These are phyloP conservation scores for Trametes coccinea DNA, from an alignment of 768 basidiomycete species.

Conservation along the genomic window DNA sequence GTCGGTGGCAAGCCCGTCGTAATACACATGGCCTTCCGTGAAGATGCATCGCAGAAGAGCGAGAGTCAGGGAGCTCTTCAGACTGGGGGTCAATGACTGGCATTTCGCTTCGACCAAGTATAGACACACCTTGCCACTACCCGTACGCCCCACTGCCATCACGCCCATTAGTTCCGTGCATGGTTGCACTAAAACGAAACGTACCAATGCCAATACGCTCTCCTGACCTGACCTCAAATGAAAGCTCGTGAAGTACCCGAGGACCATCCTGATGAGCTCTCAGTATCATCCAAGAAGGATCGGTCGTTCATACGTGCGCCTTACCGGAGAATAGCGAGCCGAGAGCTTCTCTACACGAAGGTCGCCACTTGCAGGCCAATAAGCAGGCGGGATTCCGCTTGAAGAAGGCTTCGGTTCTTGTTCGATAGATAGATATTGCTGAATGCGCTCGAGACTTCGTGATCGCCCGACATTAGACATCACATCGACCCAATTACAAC, in stretches of 20 bases:
- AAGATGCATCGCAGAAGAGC: slow-evolving; percentile 55
- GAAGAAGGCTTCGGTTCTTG: slow-evolving; percentile 48
- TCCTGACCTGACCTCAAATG: slow-evolving; percentile 53
- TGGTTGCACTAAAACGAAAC: too few relatives aligned
- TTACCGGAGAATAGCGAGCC: slow-evolving; percentile 46
- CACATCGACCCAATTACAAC: neutral
- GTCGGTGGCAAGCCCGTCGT: slow-evolving; percentile 49
- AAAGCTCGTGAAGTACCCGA: slow-evolving; percentile 53
- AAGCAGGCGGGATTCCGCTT: slow-evolving; percentile 54
- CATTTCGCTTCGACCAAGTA: slow-evolving; percentile 3
- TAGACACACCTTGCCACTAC: slow-evolving; percentile 47
- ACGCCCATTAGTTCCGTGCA: too few relatives aligned
- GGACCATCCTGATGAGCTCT: slow-evolving; percentile 45
- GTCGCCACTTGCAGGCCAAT: slow-evolving; percentile 62
- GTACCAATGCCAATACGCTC: slow-evolving; percentile 57
- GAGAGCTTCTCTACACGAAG: slow-evolving; percentile 53
- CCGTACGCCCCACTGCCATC: slow-evolving; percentile 53
- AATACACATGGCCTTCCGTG: slow-evolving; percentile 52
- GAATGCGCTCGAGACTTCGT: slow-evolving; percentile 50
- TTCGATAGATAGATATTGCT: slow-evolving; percentile 57
- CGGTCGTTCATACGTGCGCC: neutral
- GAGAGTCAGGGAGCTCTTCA: slow-evolving; percentile 50
- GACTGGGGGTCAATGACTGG: neutral
- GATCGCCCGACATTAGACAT: neutral
- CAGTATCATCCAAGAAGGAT: neutral